Evolutionary conservation across 2,329 filamentous ascomycete genomes (phyloP), one percentile per base, ranked within the genome.

Genomic region (Teratosphaeria zuluensis): DNA sequence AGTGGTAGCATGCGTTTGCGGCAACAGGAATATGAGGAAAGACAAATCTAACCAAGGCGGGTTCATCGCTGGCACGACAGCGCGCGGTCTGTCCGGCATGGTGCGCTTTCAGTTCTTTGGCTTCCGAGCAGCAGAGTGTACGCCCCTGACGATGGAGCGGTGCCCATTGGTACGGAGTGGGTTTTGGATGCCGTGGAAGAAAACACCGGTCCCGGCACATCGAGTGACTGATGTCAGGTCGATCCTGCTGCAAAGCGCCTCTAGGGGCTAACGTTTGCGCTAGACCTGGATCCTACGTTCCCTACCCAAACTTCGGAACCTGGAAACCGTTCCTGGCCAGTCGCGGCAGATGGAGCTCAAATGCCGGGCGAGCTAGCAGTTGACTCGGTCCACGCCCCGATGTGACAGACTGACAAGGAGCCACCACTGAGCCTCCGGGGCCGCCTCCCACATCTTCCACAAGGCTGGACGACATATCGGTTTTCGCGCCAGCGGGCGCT

Each of bases 51-150:
- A 28, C 55, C 28, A 58, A 31, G 38, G 24, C 46, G 46, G 56
- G 28, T 28, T 53, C 55, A 28, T 58, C 52, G 52, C 53, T 55
- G 57, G 51, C 57, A 51, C n/a, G 16, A 48, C 42, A 48, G n/a
- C 42, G 42, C 42, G 42, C 19, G 42, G 42, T 48, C 42, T 21
- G 42, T n/a, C 42, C 42, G 42, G 42, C 42, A 48, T 21, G 42
- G 42, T 48, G 42, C 42, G 42, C 42, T 48, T 48, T 5, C 38
- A 46, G 16, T 46, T n/a, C 14, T 46, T n/a, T 46, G 33, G 38
- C 38, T 46, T 46, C 38, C 38, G 38, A 46, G 38, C 33, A 46
- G 38, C 12, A 19, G 5, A 19, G 12, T 46, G 38, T 46, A 46
- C 38, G 38, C 42, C 42, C 42, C 42, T 48, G 42, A 48, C 19